Percentiles rank a stretch among this genome's conserved stretches.
These are phyloP conservation scores for Myxozyma neotropica DNA, from an alignment of 805 yeast genomes.

Conservation along the genomic window DNA sequence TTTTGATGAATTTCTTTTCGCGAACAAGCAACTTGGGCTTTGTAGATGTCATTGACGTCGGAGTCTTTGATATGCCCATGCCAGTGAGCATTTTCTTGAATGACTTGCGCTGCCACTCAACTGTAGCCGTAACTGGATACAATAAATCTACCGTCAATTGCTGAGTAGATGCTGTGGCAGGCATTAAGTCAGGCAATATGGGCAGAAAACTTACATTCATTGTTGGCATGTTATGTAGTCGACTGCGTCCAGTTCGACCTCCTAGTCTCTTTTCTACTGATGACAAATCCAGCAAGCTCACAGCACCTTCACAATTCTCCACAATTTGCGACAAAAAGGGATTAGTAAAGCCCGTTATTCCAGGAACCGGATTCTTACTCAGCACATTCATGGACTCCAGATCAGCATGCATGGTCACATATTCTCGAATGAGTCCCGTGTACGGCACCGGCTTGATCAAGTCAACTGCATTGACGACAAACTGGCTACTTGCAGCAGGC, in stretches of 20 bases:
- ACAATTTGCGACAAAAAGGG: slow-evolving; percentile 28
- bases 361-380: slow-evolving; percentile 25
- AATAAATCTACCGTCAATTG: slow-evolving; percentile 27
- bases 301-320: slow-evolving; percentile 13
- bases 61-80: slow-evolving; percentile 10
- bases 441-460: slow-evolving; percentile 32
- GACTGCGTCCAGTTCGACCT: not conserved
- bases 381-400: slow-evolving; percentile 15
- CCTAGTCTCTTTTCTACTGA: not conserved
- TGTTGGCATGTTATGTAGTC: slow-evolving; percentile 11
- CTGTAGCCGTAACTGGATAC: slow-evolving; percentile 30
- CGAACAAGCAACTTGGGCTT: slow-evolving; percentile 14
- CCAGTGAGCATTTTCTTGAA: slow-evolving; percentile 17
- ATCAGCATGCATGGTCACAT: slow-evolving; percentile 30
- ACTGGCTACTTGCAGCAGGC: slow-evolving; percentile 25
- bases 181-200: slow-evolving; percentile 29
- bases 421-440: slow-evolving; percentile 28
- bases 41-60: slow-evolving; percentile 2
- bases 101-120: slow-evolving; percentile 27
- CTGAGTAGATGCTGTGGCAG: slow-evolving; percentile 21
- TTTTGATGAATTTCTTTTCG: slow-evolving; percentile 21
- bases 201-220: slow-evolving; percentile 27
- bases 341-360: slow-evolving; percentile 30
- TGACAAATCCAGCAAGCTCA: slow-evolving; percentile 13
- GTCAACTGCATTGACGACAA: slow-evolving; percentile 26